Base-by-base conservation (phyloP, 805 yeast species). In the Candida nemodendra region DNA sequence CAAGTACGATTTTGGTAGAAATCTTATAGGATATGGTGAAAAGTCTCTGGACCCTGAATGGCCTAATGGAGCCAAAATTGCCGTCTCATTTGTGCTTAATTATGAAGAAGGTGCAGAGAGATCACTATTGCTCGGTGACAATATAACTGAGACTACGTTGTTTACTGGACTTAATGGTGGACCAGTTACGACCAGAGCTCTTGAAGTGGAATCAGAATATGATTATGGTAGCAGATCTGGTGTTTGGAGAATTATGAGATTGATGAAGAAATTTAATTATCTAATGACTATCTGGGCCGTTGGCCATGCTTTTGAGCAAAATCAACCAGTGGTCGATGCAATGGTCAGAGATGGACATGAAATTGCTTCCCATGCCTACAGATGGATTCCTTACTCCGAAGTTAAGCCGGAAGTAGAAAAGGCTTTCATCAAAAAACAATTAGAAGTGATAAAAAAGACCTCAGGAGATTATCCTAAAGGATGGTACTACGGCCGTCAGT, bases 221-320 rank as follows among this genome's bases (percentile, higher is more conserved):
- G 48, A 47, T 27, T 41, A 39, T 28, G 47, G 48, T 9, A 26
- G 45, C 21, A 34, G 51, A 28, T 35, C 46, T 11, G 52, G 52
- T 28, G 52, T 43, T 24, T 48, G 51, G 53, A 40, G 53, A 35
- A 39, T 65, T n/a, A 44, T 65, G 19, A 48, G 61, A 25, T 43
- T 61, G 15, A 60, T 65, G 47, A 57, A 56, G 41, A 53, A 59
- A 34, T 57, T 54, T 36, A 45, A 45, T 23, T 54, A 51, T 39
- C 59, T 57, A 32, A 53, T 65, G 47, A 65, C 70, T 7, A 54
- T 62, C 5, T 64, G 58, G 41, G 71, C 64, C 18, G 69, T 66
- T 36, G 71, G 67, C 9, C 64, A 62, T 33, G 70, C 70, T n/a
- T 53, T 65, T 21, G 62, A 56, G 34, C 48, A 50, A 36, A 54